phyloP scores from a whole-genome alignment of 2,329 filamentous ascomycete genomes.

The Sporothrix inflata region DNA sequence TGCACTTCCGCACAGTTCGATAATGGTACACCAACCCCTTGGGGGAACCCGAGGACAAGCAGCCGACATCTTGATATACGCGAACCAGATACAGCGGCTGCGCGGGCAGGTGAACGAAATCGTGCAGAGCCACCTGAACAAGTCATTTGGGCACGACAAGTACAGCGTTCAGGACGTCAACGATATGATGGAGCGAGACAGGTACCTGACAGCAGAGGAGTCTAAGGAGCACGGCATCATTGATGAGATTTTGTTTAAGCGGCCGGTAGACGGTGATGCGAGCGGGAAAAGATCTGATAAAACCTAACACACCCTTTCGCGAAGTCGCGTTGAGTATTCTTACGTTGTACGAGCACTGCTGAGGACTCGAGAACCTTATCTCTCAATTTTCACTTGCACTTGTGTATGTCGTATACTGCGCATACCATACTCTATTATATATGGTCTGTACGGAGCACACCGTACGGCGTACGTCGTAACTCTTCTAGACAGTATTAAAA shows the following conservation, averaged over 20 bases:
- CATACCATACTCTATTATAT: too few relatives aligned
- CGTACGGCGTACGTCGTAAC: too few relatives aligned
- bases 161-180: slow-evolving; percentile 82
- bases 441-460: too few relatives aligned
- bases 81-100: slow-evolving; percentile 90
- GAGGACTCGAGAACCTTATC: too few relatives aligned
- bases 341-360: too few relatives aligned
- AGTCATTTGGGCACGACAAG: slow-evolving; percentile 72
- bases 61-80: slow-evolving; percentile 91
- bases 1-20: slow-evolving; percentile 86
- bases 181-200: slow-evolving; percentile 94
- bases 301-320: not conserved
- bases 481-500: too few relatives aligned
- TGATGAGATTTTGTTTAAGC: slow-evolving; percentile 79
- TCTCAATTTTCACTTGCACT: too few relatives aligned
- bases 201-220: slow-evolving; percentile 87
- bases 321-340: too few relatives aligned
- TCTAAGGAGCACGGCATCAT: slow-evolving; percentile 89
- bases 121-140: slow-evolving; percentile 83
- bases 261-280: slow-evolving; percentile 44
- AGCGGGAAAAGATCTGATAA: not conserved
- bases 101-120: slow-evolving; percentile 87
- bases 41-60: slow-evolving; percentile 70
- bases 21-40: slow-evolving; percentile 97
- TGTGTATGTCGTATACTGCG: too few relatives aligned